Evolutionary conservation across 2,329 filamentous ascomycete species (phyloP).

Genomic region (Colletotrichum higginsianum): DNA sequence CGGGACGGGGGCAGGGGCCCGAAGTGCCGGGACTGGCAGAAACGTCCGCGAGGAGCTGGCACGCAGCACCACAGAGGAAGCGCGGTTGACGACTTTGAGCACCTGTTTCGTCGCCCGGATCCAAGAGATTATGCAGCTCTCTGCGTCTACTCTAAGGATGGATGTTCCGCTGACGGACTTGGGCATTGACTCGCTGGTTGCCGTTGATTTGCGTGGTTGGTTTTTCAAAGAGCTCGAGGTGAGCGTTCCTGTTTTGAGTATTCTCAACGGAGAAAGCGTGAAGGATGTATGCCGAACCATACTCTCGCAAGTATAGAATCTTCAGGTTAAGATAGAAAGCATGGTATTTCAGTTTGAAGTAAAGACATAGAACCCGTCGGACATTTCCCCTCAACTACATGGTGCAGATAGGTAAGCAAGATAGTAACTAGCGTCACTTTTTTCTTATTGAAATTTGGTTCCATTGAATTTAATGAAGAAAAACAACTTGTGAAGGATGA

Average conservation of each 20-base stretch:
- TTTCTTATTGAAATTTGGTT: too few species aligned
- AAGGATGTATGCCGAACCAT: constrained; percentile 24
- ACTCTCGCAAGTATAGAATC: neutral
- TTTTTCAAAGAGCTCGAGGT: constrained; percentile 60
- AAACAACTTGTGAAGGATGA: too few species aligned
- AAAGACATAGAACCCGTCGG: too few species aligned
- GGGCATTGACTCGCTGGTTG: constrained; percentile 49
- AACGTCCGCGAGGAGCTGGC: constrained; percentile 14
- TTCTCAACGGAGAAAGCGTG: constrained; percentile 54
- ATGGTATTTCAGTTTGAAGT: too few species aligned
- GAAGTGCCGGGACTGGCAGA: neutral
- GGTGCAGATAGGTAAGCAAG: too few species aligned
- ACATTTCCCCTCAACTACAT: too few species aligned
- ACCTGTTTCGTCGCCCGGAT: constrained; percentile 4
- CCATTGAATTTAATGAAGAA: too few species aligned
- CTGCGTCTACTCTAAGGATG: constrained; percentile 2
- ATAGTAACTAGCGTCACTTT: too few species aligned
- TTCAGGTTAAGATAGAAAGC: neutral
- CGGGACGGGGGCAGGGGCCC: neutral
- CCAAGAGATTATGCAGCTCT: constrained; percentile 24
- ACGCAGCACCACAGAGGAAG: constrained; percentile 2
- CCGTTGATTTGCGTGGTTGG: constrained; percentile 60
- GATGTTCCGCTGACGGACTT: constrained; percentile 32
- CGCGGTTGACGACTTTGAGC: constrained; percentile 8
- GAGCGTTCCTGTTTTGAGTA: constrained; percentile 62